Conservation (phyloP, 176 grass and related monocot species). For the Eremochloa ophiuroides region DNA sequence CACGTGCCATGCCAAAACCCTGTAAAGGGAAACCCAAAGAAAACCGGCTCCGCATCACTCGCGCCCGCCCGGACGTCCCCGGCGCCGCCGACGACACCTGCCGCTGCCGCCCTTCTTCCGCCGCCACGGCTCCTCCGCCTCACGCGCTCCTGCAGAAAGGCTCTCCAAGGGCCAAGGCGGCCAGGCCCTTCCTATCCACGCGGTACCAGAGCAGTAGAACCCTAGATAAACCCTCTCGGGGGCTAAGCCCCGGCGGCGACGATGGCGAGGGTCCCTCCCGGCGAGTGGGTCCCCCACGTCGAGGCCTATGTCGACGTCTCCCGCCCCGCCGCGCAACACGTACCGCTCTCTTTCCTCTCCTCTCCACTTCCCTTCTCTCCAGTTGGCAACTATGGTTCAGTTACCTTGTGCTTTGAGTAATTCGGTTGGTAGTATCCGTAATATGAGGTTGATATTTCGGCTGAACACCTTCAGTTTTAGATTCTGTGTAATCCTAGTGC, state of each 20-base stretch:
- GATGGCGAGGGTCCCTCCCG: conserved; percentile 45
- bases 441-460: neutral
- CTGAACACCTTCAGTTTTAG: neutral
- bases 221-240: conserved; percentile 38
- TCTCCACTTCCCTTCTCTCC: neutral
- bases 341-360: conserved; percentile 18
- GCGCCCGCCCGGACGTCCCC: neutral
- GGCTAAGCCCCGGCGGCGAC: neutral
- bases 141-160: neutral
- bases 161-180: neutral
- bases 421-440: neutral
- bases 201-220: conserved; percentile 16
- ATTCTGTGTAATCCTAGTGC: neutral
- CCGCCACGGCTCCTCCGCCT: neutral
- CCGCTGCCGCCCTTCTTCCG: neutral
- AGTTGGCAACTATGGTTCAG: neutral
- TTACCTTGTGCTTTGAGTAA: neutral
- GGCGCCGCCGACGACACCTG: neutral
- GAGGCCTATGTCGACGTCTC: conserved; percentile 67
- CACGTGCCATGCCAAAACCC: too few relatives aligned
- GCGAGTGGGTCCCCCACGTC: conserved; percentile 57
- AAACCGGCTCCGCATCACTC: neutral
- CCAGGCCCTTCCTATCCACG: neutral
- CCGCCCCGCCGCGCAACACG: conserved; percentile 44
- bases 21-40: neutral